Evolutionary conservation across 176 grass and related monocot species (phyloP).

Genomic region (Alloteropsis semialata): DNA sequence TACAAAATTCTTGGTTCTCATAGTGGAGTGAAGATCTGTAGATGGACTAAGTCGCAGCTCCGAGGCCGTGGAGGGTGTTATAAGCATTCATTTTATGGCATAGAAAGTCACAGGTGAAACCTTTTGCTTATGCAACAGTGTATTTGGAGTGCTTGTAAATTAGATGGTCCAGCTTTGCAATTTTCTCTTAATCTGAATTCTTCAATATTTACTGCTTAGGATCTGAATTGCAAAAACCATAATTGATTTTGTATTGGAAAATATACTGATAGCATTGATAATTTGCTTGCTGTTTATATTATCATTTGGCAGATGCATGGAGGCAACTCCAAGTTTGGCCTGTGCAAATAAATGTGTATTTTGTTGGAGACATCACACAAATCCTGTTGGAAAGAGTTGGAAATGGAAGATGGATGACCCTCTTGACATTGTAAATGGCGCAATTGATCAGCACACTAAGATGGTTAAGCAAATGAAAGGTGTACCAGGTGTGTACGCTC

Average conservation of each 20-base stretch:
- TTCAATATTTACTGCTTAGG: neutral
- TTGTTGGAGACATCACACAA: conserved; percentile 99
- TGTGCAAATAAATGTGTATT: conserved; percentile 99
- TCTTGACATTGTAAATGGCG: conserved; percentile 77
- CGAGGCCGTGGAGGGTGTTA: conserved; percentile 97
- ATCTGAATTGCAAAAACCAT: neutral
- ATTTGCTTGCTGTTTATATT: conserved; percentile 1
- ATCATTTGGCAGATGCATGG: conserved; percentile 81
- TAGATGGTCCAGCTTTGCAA: neutral
- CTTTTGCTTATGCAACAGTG: neutral
- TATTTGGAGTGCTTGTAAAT: neutral
- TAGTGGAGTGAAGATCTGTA: conserved; percentile 97
- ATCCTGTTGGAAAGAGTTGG: conserved; percentile 98
- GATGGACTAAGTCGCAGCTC: conserved; percentile 96
- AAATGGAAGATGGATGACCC: conserved; percentile 97
- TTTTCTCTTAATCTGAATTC: neutral
- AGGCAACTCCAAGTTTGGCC: conserved; percentile 96
- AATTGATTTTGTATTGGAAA: neutral
- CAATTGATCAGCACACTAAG: conserved; percentile 85
- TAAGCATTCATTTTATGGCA: conserved; percentile 98
- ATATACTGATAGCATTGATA: neutral
- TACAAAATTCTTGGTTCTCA: conserved; percentile 99
- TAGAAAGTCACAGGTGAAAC: conserved; percentile 91
- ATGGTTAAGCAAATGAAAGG: conserved; percentile 99
- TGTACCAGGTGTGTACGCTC: conserved; percentile 66